phyloP scores from a whole-genome alignment of 2,329 filamentous ascomycete species.

The Alternaria sp. region DNA sequence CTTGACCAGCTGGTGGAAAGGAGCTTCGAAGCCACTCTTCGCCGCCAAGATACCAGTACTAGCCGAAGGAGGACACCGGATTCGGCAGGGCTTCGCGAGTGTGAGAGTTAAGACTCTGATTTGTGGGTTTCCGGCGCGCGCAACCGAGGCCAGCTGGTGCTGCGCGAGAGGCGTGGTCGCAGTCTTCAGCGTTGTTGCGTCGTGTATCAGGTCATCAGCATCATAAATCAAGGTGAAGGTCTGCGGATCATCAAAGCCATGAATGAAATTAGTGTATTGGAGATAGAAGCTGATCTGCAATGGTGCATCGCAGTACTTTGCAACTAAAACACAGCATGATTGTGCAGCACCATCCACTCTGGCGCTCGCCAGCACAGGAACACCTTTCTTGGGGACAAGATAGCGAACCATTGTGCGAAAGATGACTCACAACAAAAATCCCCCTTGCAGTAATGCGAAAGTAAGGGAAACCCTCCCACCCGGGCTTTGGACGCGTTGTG shows the following conservation, averaged over 20 bases:
- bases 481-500: conserved; percentile 21
- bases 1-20: conserved; percentile 14
- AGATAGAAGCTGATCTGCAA: conserved; percentile 24
- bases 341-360: conserved; percentile 16
- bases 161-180: conserved; percentile 4
- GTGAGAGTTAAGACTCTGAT: conserved; percentile 17
- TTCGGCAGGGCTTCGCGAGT: conserved; percentile 17
- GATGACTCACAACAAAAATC: conserved; percentile 16
- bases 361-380: conserved; percentile 20
- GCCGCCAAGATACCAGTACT: neutral
- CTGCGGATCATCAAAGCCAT: conserved; percentile 17
- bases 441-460: conserved; percentile 11
- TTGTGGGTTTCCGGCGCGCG: conserved; percentile 22
- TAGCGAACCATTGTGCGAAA: conserved; percentile 10
- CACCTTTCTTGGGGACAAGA: conserved; percentile 19
- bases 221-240: conserved; percentile 28
- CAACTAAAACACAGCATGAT: conserved; percentile 15
- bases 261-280: conserved; percentile 15
- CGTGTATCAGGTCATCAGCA: conserved; percentile 27
- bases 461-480: conserved; percentile 25
- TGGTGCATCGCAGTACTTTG: conserved; percentile 18
- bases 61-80: conserved; percentile 14
- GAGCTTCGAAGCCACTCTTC: conserved; percentile 12
- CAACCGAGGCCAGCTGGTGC: conserved; percentile 13
- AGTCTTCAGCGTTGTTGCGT: conserved; percentile 12